Evolutionary conservation across 352 stramenopile species (phyloP).

Genomic region (Phytopythium boreale): DNA sequence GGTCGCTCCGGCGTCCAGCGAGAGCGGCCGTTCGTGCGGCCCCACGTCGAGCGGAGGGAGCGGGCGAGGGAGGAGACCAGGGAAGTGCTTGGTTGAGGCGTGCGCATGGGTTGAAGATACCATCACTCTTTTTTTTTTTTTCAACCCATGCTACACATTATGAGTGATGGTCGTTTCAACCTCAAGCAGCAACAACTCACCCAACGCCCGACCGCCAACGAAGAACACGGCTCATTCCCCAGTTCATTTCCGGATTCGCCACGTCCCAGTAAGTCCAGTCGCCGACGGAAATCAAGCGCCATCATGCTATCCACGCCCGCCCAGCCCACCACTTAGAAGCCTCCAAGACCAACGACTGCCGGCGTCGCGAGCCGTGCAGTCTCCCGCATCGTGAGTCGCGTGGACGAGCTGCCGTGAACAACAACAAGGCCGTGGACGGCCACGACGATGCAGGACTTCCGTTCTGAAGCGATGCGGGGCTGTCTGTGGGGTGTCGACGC

Average conservation of each 20-base stretch:
- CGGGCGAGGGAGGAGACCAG: neutral
- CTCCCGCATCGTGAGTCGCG: neutral
- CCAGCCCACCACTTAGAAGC: neutral
- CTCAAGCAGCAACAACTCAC: too few relatives aligned
- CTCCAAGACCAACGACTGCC: neutral
- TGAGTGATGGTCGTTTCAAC: neutral
- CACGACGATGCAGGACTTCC: neutral
- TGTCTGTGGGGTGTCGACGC: neutral
- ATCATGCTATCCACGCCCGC: neutral
- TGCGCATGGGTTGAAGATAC: neutral
- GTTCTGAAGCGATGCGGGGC: neutral
- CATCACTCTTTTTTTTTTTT: neutral
- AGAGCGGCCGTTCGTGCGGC: neutral
- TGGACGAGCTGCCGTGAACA: neutral
- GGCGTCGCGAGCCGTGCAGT: neutral
- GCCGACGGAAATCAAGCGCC: neutral
- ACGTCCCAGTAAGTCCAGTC: neutral
- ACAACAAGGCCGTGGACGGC: neutral
- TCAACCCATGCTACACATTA: neutral
- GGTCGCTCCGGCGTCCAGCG: neutral
- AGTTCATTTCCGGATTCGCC: neutral
- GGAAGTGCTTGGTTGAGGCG: neutral
- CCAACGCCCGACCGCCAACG: too few relatives aligned
- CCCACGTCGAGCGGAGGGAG: neutral
- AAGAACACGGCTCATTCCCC: neutral